phyloP scores from a whole-genome alignment of 306 rosid species.

The Fagus crenata region DNA sequence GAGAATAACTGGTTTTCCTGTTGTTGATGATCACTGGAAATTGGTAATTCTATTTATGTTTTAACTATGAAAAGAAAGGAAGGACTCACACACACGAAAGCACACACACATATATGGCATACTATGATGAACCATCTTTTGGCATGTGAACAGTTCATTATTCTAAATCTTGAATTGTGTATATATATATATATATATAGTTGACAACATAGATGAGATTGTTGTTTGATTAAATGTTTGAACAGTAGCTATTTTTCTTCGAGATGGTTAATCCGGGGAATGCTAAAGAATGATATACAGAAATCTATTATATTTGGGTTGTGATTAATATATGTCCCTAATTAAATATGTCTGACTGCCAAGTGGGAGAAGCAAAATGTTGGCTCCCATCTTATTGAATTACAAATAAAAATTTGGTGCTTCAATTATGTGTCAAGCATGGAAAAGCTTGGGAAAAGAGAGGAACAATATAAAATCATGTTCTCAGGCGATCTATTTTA shows the following conservation, averaged over 20 bases:
- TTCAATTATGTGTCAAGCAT: neutral
- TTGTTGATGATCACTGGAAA: slow-evolving; percentile 87
- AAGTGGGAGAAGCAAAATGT: neutral
- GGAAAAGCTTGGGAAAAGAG: neutral
- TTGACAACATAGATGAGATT: neutral
- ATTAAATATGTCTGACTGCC: neutral
- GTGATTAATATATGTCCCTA: neutral
- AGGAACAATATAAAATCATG: no score
- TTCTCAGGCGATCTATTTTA: no score
- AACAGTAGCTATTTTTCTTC: neutral
- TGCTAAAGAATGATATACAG: slow-evolving; percentile 7
- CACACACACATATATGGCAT: neutral
- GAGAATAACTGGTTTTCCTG: slow-evolving; percentile 94
- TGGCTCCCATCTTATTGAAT: neutral
- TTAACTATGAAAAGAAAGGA: neutral
- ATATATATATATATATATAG: neutral
- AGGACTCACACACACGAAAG: neutral
- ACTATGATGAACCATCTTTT: neutral
- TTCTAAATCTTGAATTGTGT: neutral
- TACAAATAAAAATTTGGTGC: neutral
- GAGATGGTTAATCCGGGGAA: neutral
- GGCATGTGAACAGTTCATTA: neutral
- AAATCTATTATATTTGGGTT: neutral
- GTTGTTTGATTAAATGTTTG: slow-evolving; percentile 1
- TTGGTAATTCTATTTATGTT: slow-evolving; percentile 47